Evolutionary conservation across 257 asterid genomes (phyloP), one percentile per base, ranked within the genome.

Genomic region (Datura wrightii): DNA sequence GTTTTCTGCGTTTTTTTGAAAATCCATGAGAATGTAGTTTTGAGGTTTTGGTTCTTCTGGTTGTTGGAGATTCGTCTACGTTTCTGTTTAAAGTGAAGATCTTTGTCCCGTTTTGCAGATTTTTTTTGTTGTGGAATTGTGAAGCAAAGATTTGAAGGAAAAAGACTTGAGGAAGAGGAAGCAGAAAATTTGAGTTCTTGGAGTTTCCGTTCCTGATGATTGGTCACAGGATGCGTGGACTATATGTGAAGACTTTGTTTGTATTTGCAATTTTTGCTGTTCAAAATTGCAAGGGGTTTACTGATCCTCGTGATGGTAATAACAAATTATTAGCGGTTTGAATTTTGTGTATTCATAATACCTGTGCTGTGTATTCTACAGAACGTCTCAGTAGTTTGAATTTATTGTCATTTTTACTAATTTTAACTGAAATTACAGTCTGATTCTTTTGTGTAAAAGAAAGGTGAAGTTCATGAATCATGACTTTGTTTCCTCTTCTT

Each of bases 291-390:
- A 63, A 84, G 76, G 99, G 97, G 74, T 76, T 85, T 46, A 96
- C 99, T 6, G 98, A 93, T 89, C 91, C 94, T 87, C 94, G 94
- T 83, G 99, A 96, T 86, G 97, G 99, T 94, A 91, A 82, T 82
- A 16, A 60, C 67, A 50, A 50, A 15, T 39, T 67, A 36, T 36
- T 18, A 16, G 53, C 18, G 52, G 39, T 50, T 83, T 36, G 8
- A 46, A 66, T 44, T 50, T 58, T 19, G 72, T 81, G 62, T 80
- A n/a, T 46, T 72, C 37, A 11, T 18, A 39, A 42, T 15, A 4
- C 3, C 15, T 34, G n/a, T 67, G n/a, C 50, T 19, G 72, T 81
- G 62, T 80, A n/a, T 46, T 72, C 37, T 66, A 66, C 48, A 70
- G 36, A 76, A 76, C 31, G 62, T 50, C 42, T 76, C 42, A 6